Base-by-base conservation (phyloP, 257 asterid species). In the Solanum chaucha region DNA sequence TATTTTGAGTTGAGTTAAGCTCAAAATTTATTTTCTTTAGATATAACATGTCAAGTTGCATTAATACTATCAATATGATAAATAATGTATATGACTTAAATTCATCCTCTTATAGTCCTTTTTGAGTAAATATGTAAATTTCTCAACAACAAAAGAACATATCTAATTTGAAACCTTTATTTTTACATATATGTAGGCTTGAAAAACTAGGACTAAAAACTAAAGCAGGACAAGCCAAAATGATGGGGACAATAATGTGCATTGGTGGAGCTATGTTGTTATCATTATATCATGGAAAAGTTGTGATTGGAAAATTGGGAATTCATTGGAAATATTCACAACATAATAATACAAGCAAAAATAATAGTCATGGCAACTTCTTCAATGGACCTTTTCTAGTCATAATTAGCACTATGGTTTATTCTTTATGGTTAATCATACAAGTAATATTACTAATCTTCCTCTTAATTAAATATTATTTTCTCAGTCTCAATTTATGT, bases 371-470 rank as follows among this genome's bases (percentile, higher is more conserved):
- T 83, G 90, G 34, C 28, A 90, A 90, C 68, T 41, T 92, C 36
- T 55, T 94, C 1, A 84, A 89, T 71, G 99, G 99, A 2, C 98
- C 98, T 3, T 36, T 93, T 85, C 94, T 97, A 20, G 91, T 95
- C 86, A 87, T 97, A 10, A 78, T 90, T 2, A 97, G 98, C 82
- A 91, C 98, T 30, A 73, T 94, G 87, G 87, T 97, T 35, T 97
- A 98, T 92, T 95, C 98, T 7, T 51, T 93, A 10, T 95, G 98
- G 98, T 64, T 97, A 48, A 94, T 92, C 81, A 89, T 94, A 90
- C 98, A 94, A 89, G 98, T 95, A 90, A 11, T 20, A 74, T 38
- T 87, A 40, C 48, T 64, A 41, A 19, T 41, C 20, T 14, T 10
- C 13, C 4, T 7, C 34, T 2, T 2, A 48, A 48, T 48, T 48